Conservation (phyloP, 1,284 basidiomycete species). For the Trametes sp. region DNA sequence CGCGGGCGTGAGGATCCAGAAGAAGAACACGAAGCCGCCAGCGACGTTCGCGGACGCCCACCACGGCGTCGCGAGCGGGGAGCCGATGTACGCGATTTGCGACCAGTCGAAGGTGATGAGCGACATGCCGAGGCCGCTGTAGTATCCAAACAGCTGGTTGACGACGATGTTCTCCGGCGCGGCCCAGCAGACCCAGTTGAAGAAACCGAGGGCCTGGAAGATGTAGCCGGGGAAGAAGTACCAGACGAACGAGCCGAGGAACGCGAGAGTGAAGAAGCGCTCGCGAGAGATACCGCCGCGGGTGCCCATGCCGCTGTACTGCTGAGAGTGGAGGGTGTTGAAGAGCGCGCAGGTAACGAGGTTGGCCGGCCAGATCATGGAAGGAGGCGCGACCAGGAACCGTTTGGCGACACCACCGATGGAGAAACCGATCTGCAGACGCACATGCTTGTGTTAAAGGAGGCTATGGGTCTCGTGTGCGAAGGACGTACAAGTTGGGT, state of each 20-base stretch:
- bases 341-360: constrained; percentile 83
- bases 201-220: constrained; percentile 50
- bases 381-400: constrained; percentile 69
- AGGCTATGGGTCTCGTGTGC: constrained; percentile 36
- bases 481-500: constrained; percentile 62
- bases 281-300: constrained; percentile 64
- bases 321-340: constrained; percentile 74
- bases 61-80: constrained; percentile 43
- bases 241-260: constrained; percentile 38
- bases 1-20: constrained; percentile 73
- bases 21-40: constrained; percentile 43
- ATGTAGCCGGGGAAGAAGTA: constrained; percentile 57
- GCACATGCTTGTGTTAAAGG: constrained; percentile 67
- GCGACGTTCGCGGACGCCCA: constrained; percentile 44
- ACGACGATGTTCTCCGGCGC: constrained; percentile 68
- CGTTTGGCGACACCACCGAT: constrained; percentile 66
- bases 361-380: constrained; percentile 80
- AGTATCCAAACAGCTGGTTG: constrained; percentile 85
- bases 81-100: constrained; percentile 42
- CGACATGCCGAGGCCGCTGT: constrained; percentile 80
- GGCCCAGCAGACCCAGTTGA: constrained; percentile 72
- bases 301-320: constrained; percentile 67
- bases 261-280: constrained; percentile 41
- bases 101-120: constrained; percentile 53
- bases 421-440: constrained; percentile 89